Conservation (phyloP, 1,284 basidiomycete genomes). For the Polyporus tsugae region DNA sequence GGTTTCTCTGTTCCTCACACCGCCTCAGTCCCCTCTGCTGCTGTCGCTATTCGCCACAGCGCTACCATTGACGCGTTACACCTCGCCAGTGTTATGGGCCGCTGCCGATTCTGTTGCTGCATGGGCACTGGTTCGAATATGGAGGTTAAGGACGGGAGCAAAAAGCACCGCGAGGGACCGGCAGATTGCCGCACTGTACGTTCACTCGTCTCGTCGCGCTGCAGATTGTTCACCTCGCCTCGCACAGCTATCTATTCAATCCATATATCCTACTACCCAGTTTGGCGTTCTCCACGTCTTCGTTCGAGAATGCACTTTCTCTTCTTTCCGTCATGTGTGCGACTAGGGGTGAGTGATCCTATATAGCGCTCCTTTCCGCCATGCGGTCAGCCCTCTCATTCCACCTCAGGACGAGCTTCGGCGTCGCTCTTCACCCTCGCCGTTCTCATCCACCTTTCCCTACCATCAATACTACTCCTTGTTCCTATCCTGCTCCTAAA, state of each 20-base stretch:
- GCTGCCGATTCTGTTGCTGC: conserved; percentile 72
- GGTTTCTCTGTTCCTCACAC: conserved; percentile 23
- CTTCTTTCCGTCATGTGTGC: conserved; percentile 80
- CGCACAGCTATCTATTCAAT: conserved; percentile 82
- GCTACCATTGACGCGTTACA: conserved; percentile 57
- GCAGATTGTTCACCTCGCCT: background rate
- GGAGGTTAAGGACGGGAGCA: conserved; percentile 64
- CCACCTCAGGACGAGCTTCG: conserved; percentile 57
- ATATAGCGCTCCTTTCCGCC: background rate
- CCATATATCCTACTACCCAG: conserved; percentile 87
- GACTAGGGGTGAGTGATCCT: conserved; percentile 58
- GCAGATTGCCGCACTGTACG: conserved; percentile 71
- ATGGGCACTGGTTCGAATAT: conserved; percentile 72
- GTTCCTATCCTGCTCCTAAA: conserved; percentile 75
- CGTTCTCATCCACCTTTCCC: conserved; percentile 72
- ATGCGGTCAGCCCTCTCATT: background rate
- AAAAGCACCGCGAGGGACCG: conserved; percentile 56
- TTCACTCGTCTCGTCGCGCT: conserved; percentile 24
- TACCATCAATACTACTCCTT: conserved; percentile 76
- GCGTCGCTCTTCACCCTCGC: conserved; percentile 72
- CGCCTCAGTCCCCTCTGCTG: conserved; percentile 78
- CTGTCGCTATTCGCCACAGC: conserved; percentile 80
- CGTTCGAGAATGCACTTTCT: conserved; percentile 78
- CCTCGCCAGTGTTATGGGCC: conserved; percentile 75
- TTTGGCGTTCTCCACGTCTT: conserved; percentile 82